A percentile compares a stretch with the other conserved stretches of the same genome.
Conservation (phyloP, 768 basidiomycete species). For the Suillus luteus region DNA sequence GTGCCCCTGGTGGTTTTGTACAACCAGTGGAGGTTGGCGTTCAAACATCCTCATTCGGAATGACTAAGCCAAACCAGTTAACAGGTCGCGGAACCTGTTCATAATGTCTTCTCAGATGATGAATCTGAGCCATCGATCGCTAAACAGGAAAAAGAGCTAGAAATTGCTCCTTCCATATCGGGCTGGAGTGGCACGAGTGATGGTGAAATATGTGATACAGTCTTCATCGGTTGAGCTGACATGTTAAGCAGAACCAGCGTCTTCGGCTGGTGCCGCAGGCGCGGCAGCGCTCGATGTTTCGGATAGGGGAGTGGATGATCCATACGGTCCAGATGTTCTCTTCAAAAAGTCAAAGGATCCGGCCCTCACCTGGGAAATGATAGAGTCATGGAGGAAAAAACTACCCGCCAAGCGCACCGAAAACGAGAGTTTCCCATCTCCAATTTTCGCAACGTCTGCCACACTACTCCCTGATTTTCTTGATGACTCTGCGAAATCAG, state of each 20-base stretch:
- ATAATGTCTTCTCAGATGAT: conserved; percentile 24
- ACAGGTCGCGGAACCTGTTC: conserved; percentile 35
- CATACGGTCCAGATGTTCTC: conserved; percentile 10
- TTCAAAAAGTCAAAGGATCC: conserved; percentile 28
- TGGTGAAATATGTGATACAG: conserved; percentile 20
- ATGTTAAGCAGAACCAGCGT: conserved; percentile 22
- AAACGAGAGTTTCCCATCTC: conserved; percentile 15
- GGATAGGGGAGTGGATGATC: conserved; percentile 21
- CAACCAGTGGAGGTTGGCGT: conserved; percentile 24
- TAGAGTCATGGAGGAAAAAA: conserved; percentile 35
- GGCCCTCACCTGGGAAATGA: conserved; percentile 29
- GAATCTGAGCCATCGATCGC: not conserved
- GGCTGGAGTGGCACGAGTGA: conserved; percentile 34
- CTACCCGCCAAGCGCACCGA: conserved; percentile 20
- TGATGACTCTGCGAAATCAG: conserved; percentile 26
- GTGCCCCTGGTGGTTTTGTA: conserved; percentile 32
- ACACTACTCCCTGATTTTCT: conserved; percentile 21
- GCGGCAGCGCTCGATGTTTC: conserved; percentile 21
- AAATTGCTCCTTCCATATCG: conserved; percentile 27
- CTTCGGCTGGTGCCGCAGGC: conserved; percentile 23
- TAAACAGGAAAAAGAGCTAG: not conserved
- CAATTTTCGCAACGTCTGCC: not conserved
- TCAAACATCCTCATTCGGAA: not conserved
- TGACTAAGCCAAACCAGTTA: not conserved
- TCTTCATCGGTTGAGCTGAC: not conserved